Evolutionary conservation across 2,329 filamentous ascomycete genomes (phyloP), one percentile per base, ranked within the genome.

Genomic region (Blastomyces silverae): DNA sequence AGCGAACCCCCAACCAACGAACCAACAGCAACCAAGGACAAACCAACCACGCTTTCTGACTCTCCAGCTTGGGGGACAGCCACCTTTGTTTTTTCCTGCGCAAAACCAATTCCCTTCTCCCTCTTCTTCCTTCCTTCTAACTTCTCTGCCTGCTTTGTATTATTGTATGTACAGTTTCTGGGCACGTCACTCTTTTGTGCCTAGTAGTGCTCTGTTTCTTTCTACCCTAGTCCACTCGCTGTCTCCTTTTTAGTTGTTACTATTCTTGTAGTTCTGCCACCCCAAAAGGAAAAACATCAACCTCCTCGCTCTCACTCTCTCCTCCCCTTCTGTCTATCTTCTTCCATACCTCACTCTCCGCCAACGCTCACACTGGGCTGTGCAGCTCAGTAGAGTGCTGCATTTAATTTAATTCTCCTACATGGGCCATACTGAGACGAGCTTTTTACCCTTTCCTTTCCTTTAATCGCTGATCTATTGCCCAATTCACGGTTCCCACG

Each of bases 121-220:
- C n/a, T 7, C 25, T n/a, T 34, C 53, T 34, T 37, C 53, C 53
- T 34, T 37, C 53, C 37, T 20, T 15, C 37, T 37, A n/a, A n/a
- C 28, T 56, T 56, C 53, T 11, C 53, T 37, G 25, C 28, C 28
- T 34, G 28, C 15, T 56, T n/a, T 56, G 53, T 37, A 5, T 37
- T 10, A 37, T 8, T 37, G 31, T 34, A 34, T 34, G 31, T 56
- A 34, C 53, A n/a, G 28, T 20, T 28, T 56, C 53, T 56, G 4
- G 28, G 53, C 53, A 56, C 28, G 28, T 56, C 53, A 56, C 53
- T 56, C 53, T 2, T 56, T 56, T 56, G 53, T 56, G 53, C 53
- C 53, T 56, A 7, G 53, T 11, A 28, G 28, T 37, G 53, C 28
- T 37, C 13, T 56, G 15, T 37, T 56, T 56, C 53, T 56, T 20